Evolutionary conservation across 495 filamentous ascomycete species (phyloP), one percentile per base, ranked within the genome.

Genomic region (Entonaema liquescens): DNA sequence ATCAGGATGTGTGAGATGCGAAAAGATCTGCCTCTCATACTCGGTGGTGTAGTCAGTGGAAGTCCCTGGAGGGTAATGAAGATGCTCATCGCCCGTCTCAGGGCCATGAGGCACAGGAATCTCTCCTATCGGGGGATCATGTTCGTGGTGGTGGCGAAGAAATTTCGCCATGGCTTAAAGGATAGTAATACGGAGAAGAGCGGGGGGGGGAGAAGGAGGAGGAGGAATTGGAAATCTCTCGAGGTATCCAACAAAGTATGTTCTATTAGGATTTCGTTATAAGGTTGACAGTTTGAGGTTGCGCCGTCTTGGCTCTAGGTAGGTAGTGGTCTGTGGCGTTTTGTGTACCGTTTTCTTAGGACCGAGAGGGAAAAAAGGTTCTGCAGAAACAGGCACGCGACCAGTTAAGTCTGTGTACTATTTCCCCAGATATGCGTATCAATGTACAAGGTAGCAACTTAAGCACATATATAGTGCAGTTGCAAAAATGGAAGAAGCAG

Each of bases 1-100:
- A 68, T 94, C 91, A 4, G 93, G 94, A 26, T 89, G 89, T 63
- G 93, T 89, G 40, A 95, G 78, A 31, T 87, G 83, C 69, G 89
- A 82, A 81, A 96, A 94, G 63, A 92, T 91, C 69, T 85, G 85
- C 74, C 82, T 87, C 81, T 94, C 91, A 56, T 89, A 80, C 5
- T 85, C 77, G 70, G 84, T 85, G 9, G 75, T 67, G 65, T 76
- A 76, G 44, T 38, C 66, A 83, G 88, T 88, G 63, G 74, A 76
- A 59, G 52, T 38, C 5, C 73, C 57, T 19, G 64, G 67, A 31
- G 81, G 82, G 68, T 76, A 82, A 61, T 82, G 77, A 13, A 75
- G 72, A 52, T 79, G 76, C 64, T 83, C 81, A 50, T 77, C 75
- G 63, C 80, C 79, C 17, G 81, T 82, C 55, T 77, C 79, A 6